These are phyloP conservation scores for Euphorbia celastroides DNA, from an alignment of 441 rosid species.

Conservation along the genomic window DNA sequence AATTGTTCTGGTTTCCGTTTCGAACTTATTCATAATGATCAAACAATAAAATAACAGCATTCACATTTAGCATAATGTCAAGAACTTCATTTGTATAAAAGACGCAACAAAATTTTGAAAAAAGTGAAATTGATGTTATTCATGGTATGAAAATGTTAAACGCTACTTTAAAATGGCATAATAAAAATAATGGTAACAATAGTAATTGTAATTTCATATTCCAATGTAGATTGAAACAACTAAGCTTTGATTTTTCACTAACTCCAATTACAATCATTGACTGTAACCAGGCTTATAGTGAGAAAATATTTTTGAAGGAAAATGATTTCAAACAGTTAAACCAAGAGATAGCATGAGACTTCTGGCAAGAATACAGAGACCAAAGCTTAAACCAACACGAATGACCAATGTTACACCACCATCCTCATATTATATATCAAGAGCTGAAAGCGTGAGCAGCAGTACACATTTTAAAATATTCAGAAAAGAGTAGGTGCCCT, in stretches of 20 bases:
- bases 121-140: not conserved
- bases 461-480: conserved; percentile 3
- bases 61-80: not conserved
- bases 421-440: not conserved
- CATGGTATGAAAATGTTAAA: not conserved
- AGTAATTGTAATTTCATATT: not conserved
- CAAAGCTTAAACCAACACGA: not conserved
- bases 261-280: not conserved
- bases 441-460: not conserved
- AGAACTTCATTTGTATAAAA: not conserved
- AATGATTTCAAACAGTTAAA: not conserved
- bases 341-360: not conserved
- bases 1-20: not conserved
- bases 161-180: not conserved
- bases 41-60: not conserved
- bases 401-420: not conserved
- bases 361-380: not conserved
- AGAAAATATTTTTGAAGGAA: not conserved
- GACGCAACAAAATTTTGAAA: not conserved
- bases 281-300: not conserved
- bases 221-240: not conserved
- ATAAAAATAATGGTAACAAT: not conserved
- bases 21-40: not conserved
- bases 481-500: not conserved
- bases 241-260: not conserved